A percentile compares a stretch with the other conserved stretches of the same genome.
phyloP scores from a whole-genome alignment of 345 rosid genomes.

The Triadica sebifera region DNA sequence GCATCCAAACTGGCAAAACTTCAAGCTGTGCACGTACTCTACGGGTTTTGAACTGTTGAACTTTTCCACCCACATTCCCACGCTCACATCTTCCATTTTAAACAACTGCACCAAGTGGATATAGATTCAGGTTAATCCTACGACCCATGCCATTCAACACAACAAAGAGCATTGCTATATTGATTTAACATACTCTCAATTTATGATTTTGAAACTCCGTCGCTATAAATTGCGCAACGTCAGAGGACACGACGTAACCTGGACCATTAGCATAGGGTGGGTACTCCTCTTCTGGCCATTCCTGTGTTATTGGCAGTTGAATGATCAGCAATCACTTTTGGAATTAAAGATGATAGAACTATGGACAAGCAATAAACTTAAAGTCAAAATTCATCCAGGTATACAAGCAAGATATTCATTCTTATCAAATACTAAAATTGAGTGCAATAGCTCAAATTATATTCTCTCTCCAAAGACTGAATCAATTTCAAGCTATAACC shows the following conservation, averaged over 20 bases:
- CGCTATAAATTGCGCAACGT: slow-evolving; percentile 68
- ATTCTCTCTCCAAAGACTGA: background rate
- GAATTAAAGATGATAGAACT: background rate
- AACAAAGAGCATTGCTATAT: background rate
- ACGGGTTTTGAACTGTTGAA: slow-evolving; percentile 74
- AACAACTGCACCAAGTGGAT: slow-evolving; percentile 55
- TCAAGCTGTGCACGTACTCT: slow-evolving; percentile 73
- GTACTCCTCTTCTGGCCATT: slow-evolving; percentile 95
- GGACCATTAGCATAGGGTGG: slow-evolving; percentile 99
- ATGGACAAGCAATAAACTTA: no score
- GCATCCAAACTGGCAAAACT: slow-evolving; percentile 90
- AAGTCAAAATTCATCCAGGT: no score
- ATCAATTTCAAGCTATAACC: no score
- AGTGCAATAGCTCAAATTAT: background rate
- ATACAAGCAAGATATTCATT: background rate
- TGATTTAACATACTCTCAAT: slow-evolving; percentile 53
- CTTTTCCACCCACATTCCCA: slow-evolving; percentile 98
- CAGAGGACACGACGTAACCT: slow-evolving; percentile 73
- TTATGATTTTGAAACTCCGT: slow-evolving; percentile 68
- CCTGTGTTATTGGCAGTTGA: slow-evolving; percentile 37
- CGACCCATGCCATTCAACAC: no score
- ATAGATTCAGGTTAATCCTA: background rate
- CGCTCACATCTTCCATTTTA: slow-evolving; percentile 98
- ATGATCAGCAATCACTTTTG: background rate
- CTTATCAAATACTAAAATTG: background rate